Percentiles rank a stretch among this genome's conserved stretches.
Conservation (phyloP, 225 moss, liverwort and hornwort species). For the Lunularia cruciata region DNA sequence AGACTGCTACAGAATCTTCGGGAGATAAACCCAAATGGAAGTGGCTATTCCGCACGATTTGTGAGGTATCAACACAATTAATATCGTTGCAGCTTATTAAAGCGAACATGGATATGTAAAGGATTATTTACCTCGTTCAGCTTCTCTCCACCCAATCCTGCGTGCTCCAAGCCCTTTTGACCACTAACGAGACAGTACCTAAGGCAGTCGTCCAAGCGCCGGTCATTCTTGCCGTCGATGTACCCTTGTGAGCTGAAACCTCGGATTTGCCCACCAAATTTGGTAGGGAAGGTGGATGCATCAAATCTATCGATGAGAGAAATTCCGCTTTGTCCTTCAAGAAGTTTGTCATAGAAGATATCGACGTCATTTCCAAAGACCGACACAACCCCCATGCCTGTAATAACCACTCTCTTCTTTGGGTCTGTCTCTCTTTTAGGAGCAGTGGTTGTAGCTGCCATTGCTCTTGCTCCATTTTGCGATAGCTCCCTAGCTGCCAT, state of each 20-base stretch:
- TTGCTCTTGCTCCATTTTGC: slow-evolving; percentile 68
- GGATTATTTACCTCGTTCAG: slow-evolving; percentile 52
- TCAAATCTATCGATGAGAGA: slow-evolving; percentile 88
- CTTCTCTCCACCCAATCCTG: slow-evolving; percentile 74
- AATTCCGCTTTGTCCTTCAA: slow-evolving; percentile 87
- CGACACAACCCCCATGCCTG: slow-evolving; percentile 94
- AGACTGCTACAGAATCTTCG: too few relatives aligned
- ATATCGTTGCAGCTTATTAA: too few relatives aligned
- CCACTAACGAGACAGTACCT: slow-evolving; percentile 90
- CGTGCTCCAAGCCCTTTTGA: slow-evolving; percentile 79
- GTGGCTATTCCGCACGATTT: too few relatives aligned
- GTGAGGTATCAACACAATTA: not conserved
- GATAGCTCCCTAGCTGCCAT: slow-evolving; percentile 24
- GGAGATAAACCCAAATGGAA: too few relatives aligned
- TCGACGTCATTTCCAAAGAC: slow-evolving; percentile 93
- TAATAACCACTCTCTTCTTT: slow-evolving; percentile 97
- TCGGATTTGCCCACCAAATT: slow-evolving; percentile 93
- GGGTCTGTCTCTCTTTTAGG: slow-evolving; percentile 92
- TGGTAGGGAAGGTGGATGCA: slow-evolving; percentile 85
- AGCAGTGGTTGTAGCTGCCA: slow-evolving; percentile 51
- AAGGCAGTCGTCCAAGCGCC: slow-evolving; percentile 90
- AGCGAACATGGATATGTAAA: too few relatives aligned
- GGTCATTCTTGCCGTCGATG: slow-evolving; percentile 96
- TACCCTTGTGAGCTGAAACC: slow-evolving; percentile 69
- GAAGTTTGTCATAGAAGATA: slow-evolving; percentile 74